These are phyloP conservation scores for Phaeosphaeria sp. DNA, from an alignment of 2,329 filamentous ascomycete genomes.

Conservation along the genomic window DNA sequence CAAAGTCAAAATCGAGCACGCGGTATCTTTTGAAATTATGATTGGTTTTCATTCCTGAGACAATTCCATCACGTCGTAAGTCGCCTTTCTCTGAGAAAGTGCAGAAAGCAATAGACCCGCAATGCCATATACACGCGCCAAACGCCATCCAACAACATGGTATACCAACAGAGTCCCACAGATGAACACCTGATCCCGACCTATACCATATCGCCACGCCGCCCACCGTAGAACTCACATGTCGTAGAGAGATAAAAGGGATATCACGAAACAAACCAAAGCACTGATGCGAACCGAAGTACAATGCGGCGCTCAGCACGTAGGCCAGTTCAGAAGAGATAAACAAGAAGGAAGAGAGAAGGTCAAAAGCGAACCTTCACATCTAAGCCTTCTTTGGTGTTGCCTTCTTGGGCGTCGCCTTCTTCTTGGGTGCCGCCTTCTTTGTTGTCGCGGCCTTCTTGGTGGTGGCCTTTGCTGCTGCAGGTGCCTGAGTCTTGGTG, in stretches of 20 bases:
- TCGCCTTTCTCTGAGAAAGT: conserved; percentile 15
- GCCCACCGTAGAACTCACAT: conserved; percentile 14
- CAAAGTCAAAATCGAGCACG: conserved; percentile 4
- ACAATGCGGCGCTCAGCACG: conserved; percentile 11
- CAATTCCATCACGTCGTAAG: conserved; percentile 25
- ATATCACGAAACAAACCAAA: conserved; percentile 40
- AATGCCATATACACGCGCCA: conserved; percentile 12
- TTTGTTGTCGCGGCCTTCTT: conserved; percentile 31
- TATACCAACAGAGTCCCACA: conserved; percentile 17
- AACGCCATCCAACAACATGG: conserved; percentile 39
- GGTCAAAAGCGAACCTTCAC: conserved; percentile 26
- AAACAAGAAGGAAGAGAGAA: conserved; percentile 32
- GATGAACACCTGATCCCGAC: conserved; percentile 25
- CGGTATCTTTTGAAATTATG: conserved; percentile 21
- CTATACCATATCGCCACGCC: conserved; percentile 13
- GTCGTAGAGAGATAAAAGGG: conserved; percentile 35
- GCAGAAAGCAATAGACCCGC: conserved; percentile 9
- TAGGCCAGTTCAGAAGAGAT: conserved; percentile 31
- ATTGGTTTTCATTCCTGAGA: conserved; percentile 24
- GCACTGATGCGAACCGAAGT: conserved; percentile 5
- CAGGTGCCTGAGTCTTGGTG: conserved; percentile 68
- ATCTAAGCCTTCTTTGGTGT: conserved; percentile 48
- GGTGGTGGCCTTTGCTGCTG: conserved; percentile 25
- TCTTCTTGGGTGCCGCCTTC: conserved; percentile 52
- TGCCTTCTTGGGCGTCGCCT: conserved; percentile 57